phyloP scores from a whole-genome alignment of 768 basidiomycete genomes.

The Tulasnella sp. region DNA sequence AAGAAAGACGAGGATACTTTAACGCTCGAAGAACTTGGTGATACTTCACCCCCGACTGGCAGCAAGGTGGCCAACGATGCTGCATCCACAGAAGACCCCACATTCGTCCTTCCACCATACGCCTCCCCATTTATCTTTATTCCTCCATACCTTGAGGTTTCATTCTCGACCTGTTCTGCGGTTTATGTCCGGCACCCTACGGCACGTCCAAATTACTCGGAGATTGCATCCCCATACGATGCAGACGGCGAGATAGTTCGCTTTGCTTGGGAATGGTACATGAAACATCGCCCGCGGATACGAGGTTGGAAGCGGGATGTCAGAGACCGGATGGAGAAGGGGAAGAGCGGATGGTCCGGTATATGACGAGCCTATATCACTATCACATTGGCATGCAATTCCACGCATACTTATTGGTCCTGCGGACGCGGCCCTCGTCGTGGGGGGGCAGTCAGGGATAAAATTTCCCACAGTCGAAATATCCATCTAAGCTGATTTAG shows the following conservation, averaged over 20 bases:
- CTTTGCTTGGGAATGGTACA: conserved; percentile 94
- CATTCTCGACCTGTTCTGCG: conserved; percentile 78
- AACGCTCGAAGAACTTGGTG: not conserved
- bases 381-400: too few species aligned
- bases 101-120: conserved; percentile 72
- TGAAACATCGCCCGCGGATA: conserved; percentile 52
- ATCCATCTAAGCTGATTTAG: too few species aligned
- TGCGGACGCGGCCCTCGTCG: too few species aligned
- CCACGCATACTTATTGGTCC: too few species aligned
- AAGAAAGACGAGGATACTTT: conserved; percentile 18
- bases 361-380: too few species aligned
- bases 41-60: not conserved
- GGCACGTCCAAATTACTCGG: conserved; percentile 88
- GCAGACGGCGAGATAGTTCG: conserved; percentile 89
- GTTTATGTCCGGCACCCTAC: conserved; percentile 94
- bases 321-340: conserved; percentile 51
- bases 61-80: not conserved
- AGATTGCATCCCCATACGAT: conserved; percentile 91
- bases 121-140: conserved; percentile 89
- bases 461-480: too few species aligned
- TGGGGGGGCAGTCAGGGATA: too few species aligned
- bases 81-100: conserved; percentile 7
- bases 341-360: conserved; percentile 20
- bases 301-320: conserved; percentile 43
- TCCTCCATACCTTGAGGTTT: conserved; percentile 79